These are phyloP conservation scores for Rhodotorula kratochvilovae DNA, from an alignment of 768 basidiomycete species.

Conservation along the genomic window DNA sequence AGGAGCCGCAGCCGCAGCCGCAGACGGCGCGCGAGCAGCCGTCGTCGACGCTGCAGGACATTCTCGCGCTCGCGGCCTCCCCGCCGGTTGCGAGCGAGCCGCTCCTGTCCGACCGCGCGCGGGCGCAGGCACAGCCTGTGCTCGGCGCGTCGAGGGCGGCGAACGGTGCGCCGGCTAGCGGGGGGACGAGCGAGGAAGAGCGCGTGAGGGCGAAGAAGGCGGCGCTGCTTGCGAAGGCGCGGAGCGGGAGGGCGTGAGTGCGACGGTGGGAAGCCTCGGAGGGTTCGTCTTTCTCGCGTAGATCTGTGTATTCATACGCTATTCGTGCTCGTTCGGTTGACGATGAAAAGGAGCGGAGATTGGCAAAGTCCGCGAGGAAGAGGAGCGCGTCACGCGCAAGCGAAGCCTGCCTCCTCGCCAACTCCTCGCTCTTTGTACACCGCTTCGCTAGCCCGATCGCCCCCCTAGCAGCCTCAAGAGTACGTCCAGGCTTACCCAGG, in stretches of 20 bases:
- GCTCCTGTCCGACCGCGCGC: not conserved
- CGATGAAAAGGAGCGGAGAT: too few relatives aligned
- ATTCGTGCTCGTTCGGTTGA: too few relatives aligned
- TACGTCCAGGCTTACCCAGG: too few relatives aligned
- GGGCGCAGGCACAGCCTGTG: not conserved
- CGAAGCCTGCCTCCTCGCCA: too few relatives aligned
- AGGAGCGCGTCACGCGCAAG: too few relatives aligned
- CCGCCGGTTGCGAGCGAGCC: not conserved
- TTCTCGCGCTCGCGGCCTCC: slow-evolving; percentile 20
- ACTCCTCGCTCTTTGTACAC: too few relatives aligned
- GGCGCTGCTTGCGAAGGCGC: not conserved
- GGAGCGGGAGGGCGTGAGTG: not conserved
- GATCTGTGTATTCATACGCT: not conserved
- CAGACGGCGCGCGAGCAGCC: not conserved
- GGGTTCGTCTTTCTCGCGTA: not conserved
- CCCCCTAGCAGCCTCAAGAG: too few relatives aligned
- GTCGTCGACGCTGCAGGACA: not conserved
- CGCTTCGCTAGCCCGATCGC: too few relatives aligned
- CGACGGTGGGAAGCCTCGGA: not conserved
- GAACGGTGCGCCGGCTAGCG: not conserved
- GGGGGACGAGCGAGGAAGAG: not conserved
- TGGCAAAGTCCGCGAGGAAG: too few relatives aligned
- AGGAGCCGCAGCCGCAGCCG: fast-evolving
- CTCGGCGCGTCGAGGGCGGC: not conserved
- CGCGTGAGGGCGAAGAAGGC: not conserved